phyloP scores from a whole-genome alignment of 2,329 filamentous ascomycete species.

The Aspergillus aculeatus region DNA sequence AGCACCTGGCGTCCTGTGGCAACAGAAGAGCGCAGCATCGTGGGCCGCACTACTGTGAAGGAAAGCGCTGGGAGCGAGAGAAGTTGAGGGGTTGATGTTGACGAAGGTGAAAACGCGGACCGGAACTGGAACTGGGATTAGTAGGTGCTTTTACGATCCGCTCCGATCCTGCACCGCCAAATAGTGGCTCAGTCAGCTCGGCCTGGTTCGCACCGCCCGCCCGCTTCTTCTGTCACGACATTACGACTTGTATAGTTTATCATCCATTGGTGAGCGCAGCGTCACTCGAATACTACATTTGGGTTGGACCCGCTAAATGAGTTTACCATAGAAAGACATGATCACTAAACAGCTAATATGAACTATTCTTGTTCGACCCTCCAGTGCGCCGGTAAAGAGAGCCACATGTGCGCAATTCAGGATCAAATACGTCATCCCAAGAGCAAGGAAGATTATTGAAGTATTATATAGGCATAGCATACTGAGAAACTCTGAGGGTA shows the following conservation, averaged over 20 bases:
- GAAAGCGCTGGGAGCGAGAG: conserved; percentile 26
- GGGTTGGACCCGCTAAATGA: too few relatives aligned
- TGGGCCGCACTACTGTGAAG: conserved; percentile 45
- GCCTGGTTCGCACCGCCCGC: conserved; percentile 14
- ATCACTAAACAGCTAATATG: neutral
- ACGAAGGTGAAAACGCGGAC: conserved; percentile 32
- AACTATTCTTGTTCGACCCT: neutral
- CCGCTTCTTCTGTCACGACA: neutral
- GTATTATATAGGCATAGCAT: conserved; percentile 40
- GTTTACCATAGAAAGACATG: neutral
- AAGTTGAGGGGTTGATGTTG: conserved; percentile 27
- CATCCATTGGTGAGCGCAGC: neutral
- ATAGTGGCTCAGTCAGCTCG: conserved; percentile 25
- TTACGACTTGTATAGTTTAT: neutral
- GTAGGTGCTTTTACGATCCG: conserved; percentile 40
- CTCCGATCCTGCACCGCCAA: conserved; percentile 36
- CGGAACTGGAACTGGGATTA: conserved; percentile 24
- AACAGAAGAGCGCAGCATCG: conserved; percentile 58
- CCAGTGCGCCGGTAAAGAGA: neutral
- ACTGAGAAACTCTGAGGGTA: conserved; percentile 25
- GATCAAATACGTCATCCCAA: neutral
- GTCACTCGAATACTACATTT: neutral
- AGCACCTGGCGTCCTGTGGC: conserved; percentile 46
- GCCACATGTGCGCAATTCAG: neutral
- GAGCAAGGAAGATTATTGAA: neutral